Base-by-base conservation (phyloP, 2,329 filamentous ascomycete species). In the Fusarium tricinctum region DNA sequence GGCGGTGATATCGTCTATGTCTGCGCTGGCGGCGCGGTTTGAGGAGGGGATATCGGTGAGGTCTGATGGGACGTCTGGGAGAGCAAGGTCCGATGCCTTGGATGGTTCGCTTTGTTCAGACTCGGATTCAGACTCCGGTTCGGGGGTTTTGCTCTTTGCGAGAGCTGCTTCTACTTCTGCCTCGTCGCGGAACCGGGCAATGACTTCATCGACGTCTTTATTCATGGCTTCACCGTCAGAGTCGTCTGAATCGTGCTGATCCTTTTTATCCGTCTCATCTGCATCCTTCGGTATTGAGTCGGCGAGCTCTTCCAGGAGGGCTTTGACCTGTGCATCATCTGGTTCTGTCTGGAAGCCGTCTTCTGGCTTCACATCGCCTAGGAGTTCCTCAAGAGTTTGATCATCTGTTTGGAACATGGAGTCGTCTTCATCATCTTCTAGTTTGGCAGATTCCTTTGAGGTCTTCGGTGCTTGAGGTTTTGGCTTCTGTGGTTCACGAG, bases 171-270 rank as follows among this genome's bases (percentile, higher is more conserved):
- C 77, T 2, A 82, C 71, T 38, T 81, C 79, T 14, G 78, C 76
- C 66, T 86, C 84, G 54, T 86, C 85, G 14, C 80, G 73, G 47
- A 83, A 80, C 28, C 78, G 78, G 5, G 81, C 78, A 15, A 88
- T 78, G 10, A 86, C 76, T 17, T 81, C 74, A 39, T 84, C 78
- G 6, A 83, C 78, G 49, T 85, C 79, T 6, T 74, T 76, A 6
- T 74, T 74, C 83, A 86, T 86, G 3, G 71, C 70, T 33, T 86
- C 84, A 1, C 81, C 81, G n/a, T 87, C 85, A 0, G 85, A 87
- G 68, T 86, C 78, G 49, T 82, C 79, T 1, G 77, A 77, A 1
- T 77, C 74, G 3, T 68, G 17, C 0, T 8, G 23, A 1, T 71
- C 67, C n/a, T 66, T 32, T 12, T 56, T 54, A 1, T 49, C 26